Conservation (phyloP, 139 green algal species). For the Ostreobium quekettii region DNA sequence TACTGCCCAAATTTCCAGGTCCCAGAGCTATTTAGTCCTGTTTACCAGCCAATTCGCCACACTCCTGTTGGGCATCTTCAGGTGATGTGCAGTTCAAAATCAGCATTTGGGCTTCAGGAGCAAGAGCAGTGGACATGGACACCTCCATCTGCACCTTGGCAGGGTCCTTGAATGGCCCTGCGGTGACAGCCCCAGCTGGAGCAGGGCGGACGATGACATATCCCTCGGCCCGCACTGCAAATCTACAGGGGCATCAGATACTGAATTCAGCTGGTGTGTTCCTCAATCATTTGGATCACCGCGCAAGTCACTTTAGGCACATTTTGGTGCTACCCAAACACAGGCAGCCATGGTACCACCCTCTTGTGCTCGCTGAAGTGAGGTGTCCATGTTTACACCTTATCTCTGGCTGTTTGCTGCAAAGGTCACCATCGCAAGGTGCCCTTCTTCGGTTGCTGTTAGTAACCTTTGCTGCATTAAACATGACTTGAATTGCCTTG, state of each 20-base stretch:
- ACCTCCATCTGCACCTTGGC: neutral
- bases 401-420: neutral
- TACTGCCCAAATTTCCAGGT: no score
- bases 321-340: no score
- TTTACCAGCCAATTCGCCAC: no score
- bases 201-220: neutral
- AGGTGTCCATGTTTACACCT: neutral
- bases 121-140: neutral
- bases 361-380: neutral
- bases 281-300: neutral
- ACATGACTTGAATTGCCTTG: no score
- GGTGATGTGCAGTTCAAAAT: no score
- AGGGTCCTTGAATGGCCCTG: neutral
- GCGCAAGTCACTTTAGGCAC: neutral
- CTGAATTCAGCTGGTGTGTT: neutral
- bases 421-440: no score
- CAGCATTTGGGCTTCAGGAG: neutral
- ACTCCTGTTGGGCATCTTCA: no score
- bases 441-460: no score
- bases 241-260: neutral
- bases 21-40: no score
- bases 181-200: neutral
- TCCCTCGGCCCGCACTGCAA: neutral
- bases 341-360: no score
- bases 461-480: no score